Evolutionary conservation across 495 filamentous ascomycete species (phyloP), one percentile per base, ranked within the genome.

Genomic region (Entonaema liquescens): DNA sequence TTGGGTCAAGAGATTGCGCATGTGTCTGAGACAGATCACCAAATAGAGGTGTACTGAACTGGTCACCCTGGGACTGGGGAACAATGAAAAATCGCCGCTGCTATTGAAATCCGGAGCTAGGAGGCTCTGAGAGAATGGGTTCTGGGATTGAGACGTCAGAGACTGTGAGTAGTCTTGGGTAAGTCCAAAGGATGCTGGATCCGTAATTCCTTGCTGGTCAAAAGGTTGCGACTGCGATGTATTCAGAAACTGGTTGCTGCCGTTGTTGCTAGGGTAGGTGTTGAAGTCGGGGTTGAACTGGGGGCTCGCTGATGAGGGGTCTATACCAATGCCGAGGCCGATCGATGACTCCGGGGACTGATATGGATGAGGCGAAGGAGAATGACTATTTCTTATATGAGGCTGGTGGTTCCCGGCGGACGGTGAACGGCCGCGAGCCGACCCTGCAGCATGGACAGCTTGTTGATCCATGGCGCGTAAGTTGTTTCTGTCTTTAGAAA

Each of bases 21-120:
- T 90, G 86, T 59, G 86, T 86, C 35, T 89, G 89, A 54, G 90
- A 87, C 66, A 78, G 66, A 59, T 83, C 83, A 74, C 75, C 77
- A 63, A 86, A 85, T 36, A 87, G 79, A 64, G 85, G 83, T 70
- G 81, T 80, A 63, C 78, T 82, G 67, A 83, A 82, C 36, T 79
- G 79, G 47, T 85, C 83, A 19, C 73, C 76, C 29, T 74, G 80
- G 35, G 67, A 72, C 78, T 67, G 17, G 85, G 82, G 65, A 84
- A 89, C 59, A 89, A 78, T 31, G 85, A 79, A 66, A 87, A 89
- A 76, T 89, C 87, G 44, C 72, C 76, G 70, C 77, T 74, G 67
- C 73, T 73, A 29, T 33, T 76, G 68, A 86, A 85, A 65, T 77
- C 82, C 8, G 78, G 53, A n/a, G 75, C 67, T 31, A 86, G 53